Conservation (phyloP, 805 yeast genomes). For the Ogataea trehalophila region DNA sequence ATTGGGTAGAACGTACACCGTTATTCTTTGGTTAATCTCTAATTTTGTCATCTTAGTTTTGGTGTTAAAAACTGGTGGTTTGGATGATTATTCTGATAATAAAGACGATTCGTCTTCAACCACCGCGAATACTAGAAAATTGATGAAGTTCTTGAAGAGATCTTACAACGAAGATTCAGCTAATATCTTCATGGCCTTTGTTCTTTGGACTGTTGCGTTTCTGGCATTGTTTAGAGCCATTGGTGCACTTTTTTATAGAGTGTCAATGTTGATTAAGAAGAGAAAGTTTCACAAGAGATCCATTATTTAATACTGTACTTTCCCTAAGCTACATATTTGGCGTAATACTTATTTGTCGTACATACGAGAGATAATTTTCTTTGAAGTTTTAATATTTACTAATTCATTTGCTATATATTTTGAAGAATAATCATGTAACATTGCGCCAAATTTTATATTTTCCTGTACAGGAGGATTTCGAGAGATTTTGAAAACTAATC, state of each 20-base stretch:
- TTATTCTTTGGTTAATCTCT: conserved; percentile 78
- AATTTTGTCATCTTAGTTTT: conserved; percentile 75
- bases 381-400: too few species aligned
- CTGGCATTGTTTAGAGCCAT: conserved; percentile 74
- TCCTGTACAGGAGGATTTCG: too few species aligned
- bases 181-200: conserved; percentile 65
- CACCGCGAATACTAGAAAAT: conserved; percentile 28
- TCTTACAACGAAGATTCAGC: conserved; percentile 16
- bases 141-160: conserved; percentile 11
- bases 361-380: too few species aligned
- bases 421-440: too few species aligned
- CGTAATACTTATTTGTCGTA: background rate
- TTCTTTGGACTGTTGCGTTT: conserved; percentile 88
- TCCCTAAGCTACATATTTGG: background rate
- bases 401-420: too few species aligned
- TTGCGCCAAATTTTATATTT: too few species aligned
- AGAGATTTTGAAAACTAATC: too few species aligned
- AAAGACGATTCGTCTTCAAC: conserved; percentile 14
- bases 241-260: conserved; percentile 58
- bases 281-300: conserved; percentile 17
- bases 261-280: conserved; percentile 17
- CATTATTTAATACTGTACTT: background rate
- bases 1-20: conserved; percentile 80
- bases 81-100: conserved; percentile 36
- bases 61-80: conserved; percentile 80